Conservation (phyloP, 495 filamentous ascomycete species). For the Cenococcum geophilum region DNA sequence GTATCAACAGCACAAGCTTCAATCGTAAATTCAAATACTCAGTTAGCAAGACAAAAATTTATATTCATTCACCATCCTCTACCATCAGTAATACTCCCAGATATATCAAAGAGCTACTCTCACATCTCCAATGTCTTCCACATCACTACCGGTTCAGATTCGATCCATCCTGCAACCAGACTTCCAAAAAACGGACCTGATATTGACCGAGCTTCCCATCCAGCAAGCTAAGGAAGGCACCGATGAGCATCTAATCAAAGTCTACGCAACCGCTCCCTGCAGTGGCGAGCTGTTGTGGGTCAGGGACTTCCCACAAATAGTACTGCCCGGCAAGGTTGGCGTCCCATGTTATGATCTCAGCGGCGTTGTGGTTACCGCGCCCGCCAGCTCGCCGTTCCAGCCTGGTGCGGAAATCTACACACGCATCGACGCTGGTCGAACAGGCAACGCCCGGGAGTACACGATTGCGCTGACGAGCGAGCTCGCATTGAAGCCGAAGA, state of each 20-base stretch:
- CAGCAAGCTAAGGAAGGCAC: background rate
- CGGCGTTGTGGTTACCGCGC: slow-evolving; percentile 48
- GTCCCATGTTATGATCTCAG: slow-evolving; percentile 54
- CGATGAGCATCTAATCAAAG: slow-evolving; percentile 53
- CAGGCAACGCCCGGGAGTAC: slow-evolving; percentile 49
- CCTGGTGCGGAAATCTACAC: slow-evolving; percentile 49
- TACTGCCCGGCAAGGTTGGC: slow-evolving; percentile 32
- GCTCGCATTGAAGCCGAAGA: slow-evolving; percentile 46
- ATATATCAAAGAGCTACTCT: too few relatives aligned
- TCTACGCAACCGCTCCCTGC: slow-evolving; percentile 51
- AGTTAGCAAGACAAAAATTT: too few relatives aligned
- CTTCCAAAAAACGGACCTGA: slow-evolving; percentile 3
- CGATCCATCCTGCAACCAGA: slow-evolving; percentile 8
- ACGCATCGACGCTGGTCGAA: slow-evolving; percentile 41
- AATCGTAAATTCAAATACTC: too few relatives aligned
- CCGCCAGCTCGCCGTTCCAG: slow-evolving; percentile 45
- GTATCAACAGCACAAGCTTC: too few relatives aligned
- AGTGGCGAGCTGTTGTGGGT: slow-evolving; percentile 49
- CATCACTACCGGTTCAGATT: background rate
- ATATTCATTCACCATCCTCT: too few relatives aligned
- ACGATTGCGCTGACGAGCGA: slow-evolving; percentile 47
- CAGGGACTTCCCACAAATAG: slow-evolving; percentile 41
- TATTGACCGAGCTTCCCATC: slow-evolving; percentile 1
- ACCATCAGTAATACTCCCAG: too few relatives aligned
- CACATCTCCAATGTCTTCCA: background rate